Conservation (phyloP, 352 stramenopile species). For the Globisporangium rhizosaccharum region DNA sequence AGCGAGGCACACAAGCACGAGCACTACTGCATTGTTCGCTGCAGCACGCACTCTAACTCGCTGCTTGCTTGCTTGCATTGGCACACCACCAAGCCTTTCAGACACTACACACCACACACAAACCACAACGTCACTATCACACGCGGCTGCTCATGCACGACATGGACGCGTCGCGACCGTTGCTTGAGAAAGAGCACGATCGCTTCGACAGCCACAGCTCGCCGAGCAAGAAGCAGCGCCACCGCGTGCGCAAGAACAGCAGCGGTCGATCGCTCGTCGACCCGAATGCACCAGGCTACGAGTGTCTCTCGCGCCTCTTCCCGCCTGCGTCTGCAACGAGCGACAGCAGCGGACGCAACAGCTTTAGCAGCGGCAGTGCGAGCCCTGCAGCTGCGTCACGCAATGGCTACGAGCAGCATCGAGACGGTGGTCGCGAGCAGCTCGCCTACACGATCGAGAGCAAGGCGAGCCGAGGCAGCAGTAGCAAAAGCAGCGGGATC, state of each 20-base stretch:
- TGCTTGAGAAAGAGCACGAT: conserved; percentile 35
- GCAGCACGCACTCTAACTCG: too few species aligned
- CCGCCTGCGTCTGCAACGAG: conserved; percentile 15
- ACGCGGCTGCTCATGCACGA: neutral
- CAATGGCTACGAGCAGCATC: conserved; percentile 6
- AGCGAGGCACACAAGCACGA: too few species aligned
- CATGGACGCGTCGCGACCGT: conserved; percentile 48
- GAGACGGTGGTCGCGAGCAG: conserved; percentile 1
- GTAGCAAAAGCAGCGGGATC: conserved; percentile 5
- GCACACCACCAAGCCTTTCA: too few species aligned
- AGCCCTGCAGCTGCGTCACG: neutral
- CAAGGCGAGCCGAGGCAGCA: neutral
- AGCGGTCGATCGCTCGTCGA: neutral
- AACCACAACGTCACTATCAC: neutral
- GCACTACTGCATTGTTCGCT: too few species aligned
- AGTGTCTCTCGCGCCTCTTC: conserved; percentile 8
- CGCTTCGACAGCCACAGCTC: conserved; percentile 17
- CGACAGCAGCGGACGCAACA: conserved; percentile 14
- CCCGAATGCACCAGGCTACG: conserved; percentile 12
- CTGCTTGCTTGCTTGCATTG: too few species aligned
- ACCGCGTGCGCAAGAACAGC: conserved; percentile 1
- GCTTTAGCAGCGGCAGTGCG: conserved; percentile 12
- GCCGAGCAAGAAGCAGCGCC: conserved; percentile 12
- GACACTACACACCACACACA: too few species aligned
- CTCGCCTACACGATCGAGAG: conserved; percentile 1